Percentiles rank a stretch among this genome's conserved stretches.
Evolutionary conservation across 2,329 filamentous ascomycete species (phyloP).

Genomic region (Calonectria pteridis): DNA sequence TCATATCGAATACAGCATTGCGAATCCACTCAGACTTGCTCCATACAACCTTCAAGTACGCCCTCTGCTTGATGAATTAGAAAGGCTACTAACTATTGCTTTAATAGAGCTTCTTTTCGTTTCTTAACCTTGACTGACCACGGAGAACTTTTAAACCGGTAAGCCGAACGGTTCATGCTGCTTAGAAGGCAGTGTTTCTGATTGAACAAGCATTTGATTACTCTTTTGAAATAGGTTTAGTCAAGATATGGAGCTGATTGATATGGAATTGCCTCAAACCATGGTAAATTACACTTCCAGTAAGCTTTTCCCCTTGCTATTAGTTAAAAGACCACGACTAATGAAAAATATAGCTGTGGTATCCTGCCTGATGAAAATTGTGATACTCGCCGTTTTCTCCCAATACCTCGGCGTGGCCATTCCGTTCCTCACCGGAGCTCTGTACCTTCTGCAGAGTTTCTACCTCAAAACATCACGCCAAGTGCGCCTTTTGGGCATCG

Average conservation of each 20-base stretch:
- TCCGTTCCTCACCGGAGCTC: no score
- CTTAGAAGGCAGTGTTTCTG: not conserved
- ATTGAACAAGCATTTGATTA: not conserved
- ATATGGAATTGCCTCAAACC: not conserved
- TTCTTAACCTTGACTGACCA: not conserved
- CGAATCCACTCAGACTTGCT: not conserved
- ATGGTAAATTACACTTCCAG: not conserved
- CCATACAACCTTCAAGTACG: not conserved
- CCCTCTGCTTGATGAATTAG: not conserved
- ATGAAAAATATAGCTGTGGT: no score
- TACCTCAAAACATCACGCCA: no score
- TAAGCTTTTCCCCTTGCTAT: not conserved
- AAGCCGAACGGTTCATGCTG: not conserved
- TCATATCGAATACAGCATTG: not conserved
- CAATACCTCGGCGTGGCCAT: no score
- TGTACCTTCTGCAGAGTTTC: no score
- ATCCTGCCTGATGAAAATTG: no score
- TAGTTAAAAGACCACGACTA: not conserved
- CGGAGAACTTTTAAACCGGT: not conserved
- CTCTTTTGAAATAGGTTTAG: not conserved
- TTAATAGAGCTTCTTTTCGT: not conserved
- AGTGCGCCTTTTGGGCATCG: no score
- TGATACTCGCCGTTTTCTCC: no score
- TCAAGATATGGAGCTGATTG: not conserved
- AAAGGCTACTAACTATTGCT: not conserved